Evolutionary conservation across 352 stramenopile species (phyloP).

Genomic region (Phytopythium oedochilum): DNA sequence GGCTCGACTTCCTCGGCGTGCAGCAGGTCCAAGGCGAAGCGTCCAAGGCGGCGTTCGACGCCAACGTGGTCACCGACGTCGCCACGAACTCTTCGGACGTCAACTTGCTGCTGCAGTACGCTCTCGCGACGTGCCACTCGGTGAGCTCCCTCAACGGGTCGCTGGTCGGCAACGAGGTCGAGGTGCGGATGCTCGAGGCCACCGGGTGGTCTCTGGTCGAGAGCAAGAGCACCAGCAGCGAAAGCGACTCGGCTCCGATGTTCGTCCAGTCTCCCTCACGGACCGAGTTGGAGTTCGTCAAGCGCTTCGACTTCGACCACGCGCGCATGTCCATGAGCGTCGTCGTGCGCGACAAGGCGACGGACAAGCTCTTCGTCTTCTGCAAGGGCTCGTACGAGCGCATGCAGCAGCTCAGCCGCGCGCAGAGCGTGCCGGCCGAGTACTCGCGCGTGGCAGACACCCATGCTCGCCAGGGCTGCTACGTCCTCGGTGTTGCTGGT

Average conservation of each 20-base stretch:
- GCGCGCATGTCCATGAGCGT: constrained; percentile 82
- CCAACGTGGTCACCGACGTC: constrained; percentile 11
- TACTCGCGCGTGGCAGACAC: constrained; percentile 32
- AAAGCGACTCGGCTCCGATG: not conserved
- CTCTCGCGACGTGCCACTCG: constrained; percentile 65
- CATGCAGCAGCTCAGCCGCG: constrained; percentile 46
- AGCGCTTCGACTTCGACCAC: constrained; percentile 86
- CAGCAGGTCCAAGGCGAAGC: constrained; percentile 15
- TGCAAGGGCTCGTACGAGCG: constrained; percentile 77
- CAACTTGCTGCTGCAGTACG: constrained; percentile 16
- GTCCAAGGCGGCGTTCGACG: constrained; percentile 4
- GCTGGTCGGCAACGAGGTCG: constrained; percentile 75
- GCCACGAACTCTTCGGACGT: constrained; percentile 1
- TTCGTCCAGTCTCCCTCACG: constrained; percentile 10
- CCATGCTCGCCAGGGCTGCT: constrained; percentile 43
- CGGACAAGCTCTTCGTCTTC: constrained; percentile 45
- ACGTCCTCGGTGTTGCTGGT: constrained; percentile 65
- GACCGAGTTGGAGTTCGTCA: constrained; percentile 50
- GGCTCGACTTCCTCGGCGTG: constrained; percentile 56
- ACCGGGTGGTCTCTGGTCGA: constrained; percentile 34
- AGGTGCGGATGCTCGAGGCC: constrained; percentile 64
- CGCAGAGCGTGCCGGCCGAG: constrained; percentile 45
- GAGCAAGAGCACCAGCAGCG: constrained; percentile 8
- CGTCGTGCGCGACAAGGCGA: constrained; percentile 40
- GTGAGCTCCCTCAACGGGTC: constrained; percentile 37